Evolutionary conservation across 1,139 yeast species (phyloP).

Genomic region (Suhomyces terraborum): DNA sequence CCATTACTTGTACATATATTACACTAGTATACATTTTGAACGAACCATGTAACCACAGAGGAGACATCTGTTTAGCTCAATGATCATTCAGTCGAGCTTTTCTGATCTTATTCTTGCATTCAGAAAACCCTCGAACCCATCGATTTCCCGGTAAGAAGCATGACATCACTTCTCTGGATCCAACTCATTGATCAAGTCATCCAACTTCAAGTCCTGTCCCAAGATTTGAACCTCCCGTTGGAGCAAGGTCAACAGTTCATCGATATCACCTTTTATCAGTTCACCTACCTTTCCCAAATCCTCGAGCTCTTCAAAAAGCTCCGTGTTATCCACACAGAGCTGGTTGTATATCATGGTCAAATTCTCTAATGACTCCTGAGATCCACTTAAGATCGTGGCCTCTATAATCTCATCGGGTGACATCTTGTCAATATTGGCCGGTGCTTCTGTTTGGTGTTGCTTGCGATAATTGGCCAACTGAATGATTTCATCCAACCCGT

Average conservation of each 20-base stretch:
- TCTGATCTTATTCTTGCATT: neutral
- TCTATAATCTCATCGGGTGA: slow-evolving; percentile 39
- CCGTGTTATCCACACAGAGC: slow-evolving; percentile 39
- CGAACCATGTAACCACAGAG: neutral
- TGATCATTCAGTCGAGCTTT: too few relatives aligned
- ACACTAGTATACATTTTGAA: slow-evolving; percentile 9
- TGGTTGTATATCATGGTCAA: slow-evolving; percentile 42
- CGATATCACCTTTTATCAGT: slow-evolving; percentile 26
- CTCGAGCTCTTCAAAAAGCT: slow-evolving; percentile 29
- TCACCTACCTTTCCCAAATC: slow-evolving; percentile 26
- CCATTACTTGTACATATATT: slow-evolving; percentile 13
- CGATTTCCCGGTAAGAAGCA: neutral
- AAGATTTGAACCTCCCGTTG: slow-evolving; percentile 34
- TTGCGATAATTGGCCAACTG: slow-evolving; percentile 48
- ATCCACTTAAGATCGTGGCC: slow-evolving; percentile 30
- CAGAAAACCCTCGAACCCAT: neutral
- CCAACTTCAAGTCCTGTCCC: slow-evolving; percentile 25
- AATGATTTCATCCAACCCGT: slow-evolving; percentile 67
- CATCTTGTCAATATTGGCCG: slow-evolving; percentile 35
- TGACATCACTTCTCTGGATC: neutral
- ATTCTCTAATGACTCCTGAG: slow-evolving; percentile 29
- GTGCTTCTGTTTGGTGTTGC: slow-evolving; percentile 19
- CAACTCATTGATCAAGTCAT: slow-evolving; percentile 24
- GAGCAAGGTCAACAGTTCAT: slow-evolving; percentile 26
- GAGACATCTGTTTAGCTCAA: too few relatives aligned